phyloP scores from a whole-genome alignment of 2,329 filamentous ascomycete species.

The Fusarium annulatum region DNA sequence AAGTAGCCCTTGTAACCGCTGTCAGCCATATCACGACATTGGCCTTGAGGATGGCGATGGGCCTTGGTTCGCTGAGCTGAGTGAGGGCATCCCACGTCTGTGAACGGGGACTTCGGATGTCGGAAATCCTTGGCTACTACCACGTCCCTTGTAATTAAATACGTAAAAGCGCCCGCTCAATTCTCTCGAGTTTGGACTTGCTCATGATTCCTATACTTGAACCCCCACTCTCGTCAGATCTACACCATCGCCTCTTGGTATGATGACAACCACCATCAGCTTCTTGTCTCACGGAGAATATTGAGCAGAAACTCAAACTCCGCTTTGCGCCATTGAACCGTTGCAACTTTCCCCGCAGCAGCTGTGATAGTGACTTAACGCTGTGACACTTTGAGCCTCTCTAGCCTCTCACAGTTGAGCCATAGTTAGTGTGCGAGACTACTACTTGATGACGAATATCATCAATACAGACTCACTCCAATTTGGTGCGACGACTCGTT shows the following conservation, averaged over 20 bases:
- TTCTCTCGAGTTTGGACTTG: neutral
- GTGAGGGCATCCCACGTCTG: constrained; percentile 18
- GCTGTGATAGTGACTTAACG: constrained; percentile 62
- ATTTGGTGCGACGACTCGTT: neutral
- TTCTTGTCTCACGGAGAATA: neutral
- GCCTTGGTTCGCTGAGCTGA: neutral
- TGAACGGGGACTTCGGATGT: constrained; percentile 32
- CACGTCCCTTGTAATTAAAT: constrained; percentile 12
- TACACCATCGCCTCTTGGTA: constrained; percentile 6
- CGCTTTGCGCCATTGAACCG: constrained; percentile 58
- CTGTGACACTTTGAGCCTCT: constrained; percentile 69
- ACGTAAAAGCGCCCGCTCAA: constrained; percentile 11
- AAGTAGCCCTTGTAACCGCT: constrained; percentile 33
- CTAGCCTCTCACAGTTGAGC: constrained; percentile 62
- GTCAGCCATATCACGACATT: constrained; percentile 44
- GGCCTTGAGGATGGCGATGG: constrained; percentile 37
- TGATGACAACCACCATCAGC: constrained; percentile 14
- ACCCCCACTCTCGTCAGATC: constrained; percentile 25
- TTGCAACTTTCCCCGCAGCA: constrained; percentile 56
- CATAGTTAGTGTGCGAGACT: constrained; percentile 66
- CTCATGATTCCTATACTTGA: constrained; percentile 1
- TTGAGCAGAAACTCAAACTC: constrained; percentile 33
- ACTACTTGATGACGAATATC: constrained; percentile 50
- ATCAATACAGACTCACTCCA: neutral
- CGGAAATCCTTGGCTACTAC: constrained; percentile 6